phyloP scores from a whole-genome alignment of 1,284 basidiomycete genomes.

The Papiliotrema laurentii region DNA sequence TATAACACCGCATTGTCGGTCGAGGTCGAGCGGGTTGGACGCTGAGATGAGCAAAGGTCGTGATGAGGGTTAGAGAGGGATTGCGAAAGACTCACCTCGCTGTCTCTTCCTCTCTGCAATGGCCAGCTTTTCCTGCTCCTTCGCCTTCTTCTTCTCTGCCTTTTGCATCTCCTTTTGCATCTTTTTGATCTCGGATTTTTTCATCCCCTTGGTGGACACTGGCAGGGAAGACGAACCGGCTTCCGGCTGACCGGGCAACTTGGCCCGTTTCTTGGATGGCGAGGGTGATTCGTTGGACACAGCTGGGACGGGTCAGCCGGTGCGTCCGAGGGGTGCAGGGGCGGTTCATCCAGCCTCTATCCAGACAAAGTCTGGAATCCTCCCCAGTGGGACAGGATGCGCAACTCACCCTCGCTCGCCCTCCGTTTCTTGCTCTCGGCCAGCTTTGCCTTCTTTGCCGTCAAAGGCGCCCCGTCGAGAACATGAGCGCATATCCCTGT shows the following conservation, averaged over 20 bases:
- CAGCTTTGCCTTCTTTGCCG: constrained; percentile 56
- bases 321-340: background rate
- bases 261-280: constrained; percentile 29
- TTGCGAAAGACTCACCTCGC: constrained; percentile 52
- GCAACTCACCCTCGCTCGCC: constrained; percentile 36
- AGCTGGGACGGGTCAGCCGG: background rate
- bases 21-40: constrained; percentile 72
- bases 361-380: background rate
- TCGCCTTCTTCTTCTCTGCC: constrained; percentile 65
- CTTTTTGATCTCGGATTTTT: constrained; percentile 42
- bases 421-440: constrained; percentile 52
- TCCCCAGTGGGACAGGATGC: background rate
- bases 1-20: constrained; percentile 94
- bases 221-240: constrained; percentile 23
- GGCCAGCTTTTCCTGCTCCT: constrained; percentile 51
- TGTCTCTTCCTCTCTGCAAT: constrained; percentile 63
- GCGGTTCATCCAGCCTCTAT: no score
- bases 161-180: constrained; percentile 35
- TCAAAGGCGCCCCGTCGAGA: constrained; percentile 49
- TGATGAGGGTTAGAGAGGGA: background rate
- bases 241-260: constrained; percentile 49
- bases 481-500: constrained; percentile 62
- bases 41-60: constrained; percentile 12
- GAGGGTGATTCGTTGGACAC: constrained; percentile 10
- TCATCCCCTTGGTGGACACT: constrained; percentile 25